Conservation (phyloP, 306 rosid species). For the Hippophae rhamnoides region DNA sequence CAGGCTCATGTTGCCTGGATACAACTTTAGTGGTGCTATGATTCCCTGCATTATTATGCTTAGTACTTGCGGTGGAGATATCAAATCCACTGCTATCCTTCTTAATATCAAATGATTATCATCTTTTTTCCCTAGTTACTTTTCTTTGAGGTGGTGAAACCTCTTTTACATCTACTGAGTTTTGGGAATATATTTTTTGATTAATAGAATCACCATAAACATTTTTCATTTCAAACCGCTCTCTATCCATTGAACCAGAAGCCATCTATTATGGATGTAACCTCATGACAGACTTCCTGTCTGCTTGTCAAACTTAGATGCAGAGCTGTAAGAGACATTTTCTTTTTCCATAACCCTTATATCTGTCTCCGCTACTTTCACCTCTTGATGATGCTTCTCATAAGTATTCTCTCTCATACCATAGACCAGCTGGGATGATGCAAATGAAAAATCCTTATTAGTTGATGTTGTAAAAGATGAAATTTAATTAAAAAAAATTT, state of each 20-base stretch:
- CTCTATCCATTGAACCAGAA: conserved; percentile 44
- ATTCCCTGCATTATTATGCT: conserved; percentile 39
- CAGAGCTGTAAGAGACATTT: conserved; percentile 35
- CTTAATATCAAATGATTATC: too few species aligned
- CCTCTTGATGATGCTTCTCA: conserved; percentile 56
- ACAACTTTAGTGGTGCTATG: conserved; percentile 32
- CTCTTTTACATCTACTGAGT: conserved; percentile 42
- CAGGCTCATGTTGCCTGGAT: conserved; percentile 49
- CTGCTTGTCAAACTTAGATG: conserved; percentile 56
- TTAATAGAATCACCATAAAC: conserved; percentile 36
- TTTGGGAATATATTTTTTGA: conserved; percentile 55
- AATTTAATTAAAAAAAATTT: too few species aligned
- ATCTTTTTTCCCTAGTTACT: too few species aligned
- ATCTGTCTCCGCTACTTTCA: conserved; percentile 41
- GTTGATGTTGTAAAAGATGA: too few species aligned
- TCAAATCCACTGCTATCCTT: too few species aligned
- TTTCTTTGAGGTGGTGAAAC: conserved; percentile 14
- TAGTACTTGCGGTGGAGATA: conserved; percentile 36
- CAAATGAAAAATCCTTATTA: conserved; percentile 52
- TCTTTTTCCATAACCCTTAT: conserved; percentile 60
- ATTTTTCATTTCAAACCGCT: conserved; percentile 52
- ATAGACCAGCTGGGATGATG: conserved; percentile 41
- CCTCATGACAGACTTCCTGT: conserved; percentile 36
- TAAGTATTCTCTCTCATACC: conserved; percentile 40
- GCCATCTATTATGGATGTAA: conserved; percentile 29